These are phyloP conservation scores for Fusarium agapanthi DNA, from an alignment of 2,329 filamentous ascomycete species.

Conservation along the genomic window DNA sequence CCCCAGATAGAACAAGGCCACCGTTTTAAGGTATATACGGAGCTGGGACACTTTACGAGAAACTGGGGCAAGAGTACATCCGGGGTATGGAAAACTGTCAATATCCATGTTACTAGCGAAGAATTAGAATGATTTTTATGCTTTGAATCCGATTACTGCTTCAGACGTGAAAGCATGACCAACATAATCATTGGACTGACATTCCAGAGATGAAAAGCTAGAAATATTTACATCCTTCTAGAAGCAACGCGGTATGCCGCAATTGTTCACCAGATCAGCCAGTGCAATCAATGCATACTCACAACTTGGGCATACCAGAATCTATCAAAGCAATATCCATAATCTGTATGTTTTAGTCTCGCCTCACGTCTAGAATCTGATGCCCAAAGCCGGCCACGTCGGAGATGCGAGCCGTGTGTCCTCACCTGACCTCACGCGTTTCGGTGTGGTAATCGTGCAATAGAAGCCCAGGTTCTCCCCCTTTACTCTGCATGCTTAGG, in stretches of 20 bases:
- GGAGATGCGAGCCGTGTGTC: neutral
- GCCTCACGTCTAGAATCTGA: neutral
- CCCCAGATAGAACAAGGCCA: neutral
- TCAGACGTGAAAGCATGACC: neutral
- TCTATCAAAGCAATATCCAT: neutral
- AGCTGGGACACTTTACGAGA: neutral
- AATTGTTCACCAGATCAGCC: neutral
- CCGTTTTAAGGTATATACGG: neutral
- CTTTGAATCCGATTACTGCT: neutral
- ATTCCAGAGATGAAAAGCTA: neutral
- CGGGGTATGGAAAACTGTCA: neutral
- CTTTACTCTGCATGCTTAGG: neutral
- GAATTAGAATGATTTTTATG: neutral
- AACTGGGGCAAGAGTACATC: neutral
- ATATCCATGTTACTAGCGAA: neutral
- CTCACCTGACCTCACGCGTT: constrained; percentile 29
- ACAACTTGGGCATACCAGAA: neutral
- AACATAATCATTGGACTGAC: neutral
- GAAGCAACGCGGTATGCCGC: neutral
- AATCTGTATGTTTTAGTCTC: neutral
- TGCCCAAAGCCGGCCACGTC: neutral
- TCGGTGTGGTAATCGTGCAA: constrained; percentile 9
- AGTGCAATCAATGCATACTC: neutral
- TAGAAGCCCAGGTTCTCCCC: neutral
- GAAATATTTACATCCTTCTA: neutral